Evolutionary conservation across 306 rosid genomes (phyloP), one percentile per base, ranked within the genome.

Genomic region (Corylus heterophylla): DNA sequence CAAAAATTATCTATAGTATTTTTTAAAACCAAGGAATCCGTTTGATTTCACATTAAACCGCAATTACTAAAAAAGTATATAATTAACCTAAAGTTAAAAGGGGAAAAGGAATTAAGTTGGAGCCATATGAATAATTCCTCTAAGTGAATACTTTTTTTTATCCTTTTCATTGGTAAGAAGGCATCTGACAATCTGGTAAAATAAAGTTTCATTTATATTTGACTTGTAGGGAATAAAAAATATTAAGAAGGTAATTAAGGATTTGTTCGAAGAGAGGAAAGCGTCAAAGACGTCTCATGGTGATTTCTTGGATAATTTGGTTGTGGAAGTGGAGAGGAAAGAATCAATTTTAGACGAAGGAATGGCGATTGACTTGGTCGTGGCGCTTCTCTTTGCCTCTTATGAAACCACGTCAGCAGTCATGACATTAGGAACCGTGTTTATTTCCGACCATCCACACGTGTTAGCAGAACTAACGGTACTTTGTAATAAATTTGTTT

Each of bases 391-490:
- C 16, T 78, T 78, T 48, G 76, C 76, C 35, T 4, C 39, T n/a
- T 61, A 45, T 4, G 76, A 58, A 56, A 55, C 81, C 13, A 39
- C 69, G 16, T 55, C 54, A 20, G 13, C 39, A 42, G 12, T 70
- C 18, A 9, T 78, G 11, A 69, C 76, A 22, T 44, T 78, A 56
- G 47, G 35, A 13, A 12, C 69, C 11, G 45, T 69, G 48, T 54
- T 69, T 4, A 20, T 69, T 25, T 54, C 81, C 54, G 75, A 54
- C 2, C 68, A 69, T 16, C 75, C 75, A 42, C 1, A 54, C 8
- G 75, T 78, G 54, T 69, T 78, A 20, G 69, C 54, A 3, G 42
- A 78, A 44, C 12, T 69, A 8, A 44, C 55, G 75, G 81, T 78
- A 22, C 25, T 22, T 11, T 69, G 75, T 51, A 47, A 35, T 35